Conservation (phyloP, 164 flowering plant species). For the Vitis amurensis region DNA sequence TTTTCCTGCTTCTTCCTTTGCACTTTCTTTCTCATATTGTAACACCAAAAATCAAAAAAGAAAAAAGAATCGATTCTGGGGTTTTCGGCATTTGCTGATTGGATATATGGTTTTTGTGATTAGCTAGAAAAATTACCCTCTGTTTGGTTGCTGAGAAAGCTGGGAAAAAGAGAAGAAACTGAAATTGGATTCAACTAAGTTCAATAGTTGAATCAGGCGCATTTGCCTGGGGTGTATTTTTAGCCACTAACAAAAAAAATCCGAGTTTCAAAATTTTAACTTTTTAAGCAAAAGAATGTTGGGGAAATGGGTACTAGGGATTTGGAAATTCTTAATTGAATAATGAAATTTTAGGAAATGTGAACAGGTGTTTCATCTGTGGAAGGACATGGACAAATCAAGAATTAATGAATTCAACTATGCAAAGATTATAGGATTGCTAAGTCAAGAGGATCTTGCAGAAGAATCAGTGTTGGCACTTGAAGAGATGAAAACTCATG, state of each 20-base stretch:
- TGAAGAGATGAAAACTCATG: slow-evolving; percentile 33
- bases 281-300: neutral
- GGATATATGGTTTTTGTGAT: too few species aligned
- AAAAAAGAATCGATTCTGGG: neutral
- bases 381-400: slow-evolving; percentile 49
- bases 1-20: slow-evolving; percentile 1
- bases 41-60: too few species aligned
- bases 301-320: slow-evolving; percentile 8
- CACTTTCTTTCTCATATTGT: neutral
- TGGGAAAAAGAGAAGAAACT: neutral
- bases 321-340: neutral
- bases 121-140: neutral
- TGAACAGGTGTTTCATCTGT: slow-evolving; percentile 53
- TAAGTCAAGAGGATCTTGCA: slow-evolving; percentile 40
- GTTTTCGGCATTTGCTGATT: neutral
- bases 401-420: slow-evolving; percentile 42
- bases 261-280: too few species aligned
- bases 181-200: neutral
- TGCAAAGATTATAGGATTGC: slow-evolving; percentile 36
- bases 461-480: slow-evolving; percentile 36
- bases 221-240: too few species aligned
- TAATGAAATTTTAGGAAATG: slow-evolving; percentile 2
- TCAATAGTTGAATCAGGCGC: neutral
- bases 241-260: too few species aligned
- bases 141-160: neutral